Base-by-base conservation (phyloP, 345 rosid species). In the Microthlaspi erraticum region DNA sequence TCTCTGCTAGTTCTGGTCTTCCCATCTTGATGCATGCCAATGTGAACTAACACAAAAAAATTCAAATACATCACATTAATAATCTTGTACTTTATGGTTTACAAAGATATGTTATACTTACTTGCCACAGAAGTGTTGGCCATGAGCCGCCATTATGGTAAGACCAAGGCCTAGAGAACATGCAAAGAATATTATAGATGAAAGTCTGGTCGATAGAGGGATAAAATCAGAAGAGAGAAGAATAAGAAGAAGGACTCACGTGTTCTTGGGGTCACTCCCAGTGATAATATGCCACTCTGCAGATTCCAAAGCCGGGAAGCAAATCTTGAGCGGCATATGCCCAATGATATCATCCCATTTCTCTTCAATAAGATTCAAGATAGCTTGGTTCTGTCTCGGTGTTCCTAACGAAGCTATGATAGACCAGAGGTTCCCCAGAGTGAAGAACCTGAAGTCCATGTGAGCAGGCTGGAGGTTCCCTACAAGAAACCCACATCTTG, bases 41-140 rank as follows among this genome's bases (percentile, higher is more conserved):
- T 7, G 97, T 88, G 79, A 91, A 88, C 97, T 91, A 14, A 17
- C 2, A 55, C 33, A 78, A 52, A 56, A 59, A 58, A 11, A 48
- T 16, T 9, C 13, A 23, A 14, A 70, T 33, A 45, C 74, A 31
- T 45, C 3, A 26, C 29, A 26, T 26, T 0, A 26, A 23, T 23
- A 23, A 23, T 23, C 29, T 0, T 26, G 29, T 26, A 6, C 32
- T 4, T 4, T 41, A 10, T n/a, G 19, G 13, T 23, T 14, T 32
- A 26, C 34, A 16, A 19, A 5, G 2, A 41, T 50, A 23, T 64
- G 50, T 26, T 54, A 7, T 54, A 51, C 85, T 77, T 79, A 90
- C 96, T 86, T 93, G 96, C 98, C 97, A 91, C 10, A 93, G 86
- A 26, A 93, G 88, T 45, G 97, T 89, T 12, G 98, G 98, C 98